phyloP scores from a whole-genome alignment of 805 yeast species.

The Wickerhamomyces alni region DNA sequence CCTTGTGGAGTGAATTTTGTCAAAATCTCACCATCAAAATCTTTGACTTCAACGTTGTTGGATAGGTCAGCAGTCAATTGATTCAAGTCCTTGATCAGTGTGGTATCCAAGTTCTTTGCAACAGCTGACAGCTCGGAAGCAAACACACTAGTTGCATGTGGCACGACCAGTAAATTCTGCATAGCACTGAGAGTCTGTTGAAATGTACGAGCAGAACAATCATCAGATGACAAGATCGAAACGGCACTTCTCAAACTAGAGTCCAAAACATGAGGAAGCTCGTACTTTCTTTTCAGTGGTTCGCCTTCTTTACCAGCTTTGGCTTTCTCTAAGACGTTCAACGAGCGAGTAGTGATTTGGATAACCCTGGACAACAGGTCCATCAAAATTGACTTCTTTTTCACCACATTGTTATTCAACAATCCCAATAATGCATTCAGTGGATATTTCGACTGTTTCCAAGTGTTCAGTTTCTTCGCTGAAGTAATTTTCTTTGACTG shows the following conservation, averaged over 20 bases:
- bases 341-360: slow-evolving; percentile 72
- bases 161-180: slow-evolving; percentile 63
- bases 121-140: slow-evolving; percentile 59
- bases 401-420: slow-evolving; percentile 56
- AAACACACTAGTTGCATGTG: slow-evolving; percentile 57
- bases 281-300: slow-evolving; percentile 22
- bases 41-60: slow-evolving; percentile 31
- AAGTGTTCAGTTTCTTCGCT: slow-evolving; percentile 28
- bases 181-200: slow-evolving; percentile 77
- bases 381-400: slow-evolving; percentile 69
- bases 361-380: slow-evolving; percentile 70
- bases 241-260: slow-evolving; percentile 57
- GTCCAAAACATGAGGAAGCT: slow-evolving; percentile 60
- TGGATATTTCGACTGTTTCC: slow-evolving; percentile 55
- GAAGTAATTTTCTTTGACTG: slow-evolving; percentile 29
- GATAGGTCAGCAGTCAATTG: slow-evolving; percentile 40
- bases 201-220: slow-evolving; percentile 80
- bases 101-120: slow-evolving; percentile 55
- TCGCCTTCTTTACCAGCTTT: slow-evolving; percentile 17
- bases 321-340: slow-evolving; percentile 46
- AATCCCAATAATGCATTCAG: slow-evolving; percentile 61
- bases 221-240: slow-evolving; percentile 67
- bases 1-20: slow-evolving; percentile 69
- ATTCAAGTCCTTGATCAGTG: slow-evolving; percentile 49
- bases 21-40: slow-evolving; percentile 48